A percentile compares a stretch with the other conserved stretches of the same genome.
These are phyloP conservation scores for Bimuria novae-zelandiae DNA, from an alignment of 2,329 filamentous ascomycete species.

Conservation along the genomic window DNA sequence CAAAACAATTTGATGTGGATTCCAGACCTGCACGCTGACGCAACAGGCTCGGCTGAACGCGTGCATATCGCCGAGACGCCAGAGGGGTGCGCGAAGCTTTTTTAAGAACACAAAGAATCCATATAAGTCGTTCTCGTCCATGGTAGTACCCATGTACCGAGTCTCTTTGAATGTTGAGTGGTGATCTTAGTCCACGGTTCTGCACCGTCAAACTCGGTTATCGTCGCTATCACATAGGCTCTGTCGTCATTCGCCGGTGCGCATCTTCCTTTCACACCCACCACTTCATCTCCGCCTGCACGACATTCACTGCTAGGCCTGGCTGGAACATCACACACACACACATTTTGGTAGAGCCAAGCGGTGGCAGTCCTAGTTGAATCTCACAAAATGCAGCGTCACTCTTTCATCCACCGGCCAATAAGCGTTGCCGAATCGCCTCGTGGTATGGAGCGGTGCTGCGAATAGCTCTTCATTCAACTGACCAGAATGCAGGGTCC, in stretches of 20 bases:
- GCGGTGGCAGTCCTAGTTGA: background rate
- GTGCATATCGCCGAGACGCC: background rate
- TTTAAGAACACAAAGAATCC: background rate
- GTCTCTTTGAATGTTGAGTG: background rate
- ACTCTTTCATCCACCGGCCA: slow-evolving; percentile 5
- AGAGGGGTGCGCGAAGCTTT: slow-evolving; percentile 1
- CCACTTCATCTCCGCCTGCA: background rate
- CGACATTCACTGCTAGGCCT: background rate
- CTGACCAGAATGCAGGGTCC: slow-evolving; percentile 5
- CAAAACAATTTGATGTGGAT: background rate
- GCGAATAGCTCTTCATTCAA: background rate
- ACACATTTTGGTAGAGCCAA: background rate
- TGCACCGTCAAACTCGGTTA: background rate
- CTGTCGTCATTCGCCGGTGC: background rate
- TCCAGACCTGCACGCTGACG: slow-evolving; percentile 3
- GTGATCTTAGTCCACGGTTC: background rate
- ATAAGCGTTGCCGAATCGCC: slow-evolving; percentile 3
- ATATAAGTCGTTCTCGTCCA: background rate
- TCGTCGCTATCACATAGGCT: background rate
- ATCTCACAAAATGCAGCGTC: slow-evolving; percentile 7
- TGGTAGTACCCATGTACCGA: background rate
- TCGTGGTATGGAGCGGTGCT: background rate
- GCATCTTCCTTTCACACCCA: background rate
- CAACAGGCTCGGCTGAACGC: background rate
- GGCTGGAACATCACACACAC: background rate